Conservation (phyloP, 805 yeast genomes). For the Candida maris region DNA sequence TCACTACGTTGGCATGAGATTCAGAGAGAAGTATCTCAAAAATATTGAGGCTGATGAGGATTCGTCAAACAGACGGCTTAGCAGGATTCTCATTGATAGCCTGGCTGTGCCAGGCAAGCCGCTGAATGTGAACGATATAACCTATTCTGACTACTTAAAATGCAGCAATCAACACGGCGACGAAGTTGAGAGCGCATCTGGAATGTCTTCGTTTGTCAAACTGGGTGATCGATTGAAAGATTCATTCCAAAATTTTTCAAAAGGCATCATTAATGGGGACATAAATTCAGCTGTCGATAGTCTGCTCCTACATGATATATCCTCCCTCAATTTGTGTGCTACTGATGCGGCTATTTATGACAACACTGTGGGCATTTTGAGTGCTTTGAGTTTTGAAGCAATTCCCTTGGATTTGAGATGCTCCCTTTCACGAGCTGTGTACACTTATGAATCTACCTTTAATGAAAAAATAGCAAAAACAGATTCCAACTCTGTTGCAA, state of each 20-base stretch:
- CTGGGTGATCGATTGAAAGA: constrained; percentile 7
- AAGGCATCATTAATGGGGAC: constrained; percentile 5
- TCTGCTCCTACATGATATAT: constrained; percentile 1
- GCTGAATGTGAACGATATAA: constrained; percentile 4
- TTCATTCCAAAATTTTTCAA: constrained; percentile 2
- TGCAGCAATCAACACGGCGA: constrained; percentile 2
- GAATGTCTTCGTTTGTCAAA: background rate
- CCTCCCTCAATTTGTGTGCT: background rate
- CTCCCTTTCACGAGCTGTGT: constrained; percentile 3
- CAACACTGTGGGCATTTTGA: constrained; percentile 6
- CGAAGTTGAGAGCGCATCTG: background rate
- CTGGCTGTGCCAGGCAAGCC: constrained; percentile 7
- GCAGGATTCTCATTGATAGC: constrained; percentile 9
- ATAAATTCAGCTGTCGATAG: constrained; percentile 2
- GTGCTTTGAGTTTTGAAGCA: constrained; percentile 4
- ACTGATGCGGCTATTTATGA: constrained; percentile 4
- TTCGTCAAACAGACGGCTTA: constrained; percentile 12
- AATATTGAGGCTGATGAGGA: constrained; percentile 12
- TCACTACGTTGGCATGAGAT: constrained; percentile 69
- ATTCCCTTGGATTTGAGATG: constrained; percentile 2
- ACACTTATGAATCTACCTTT: constrained; percentile 4
- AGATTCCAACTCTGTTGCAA: constrained; percentile 1
- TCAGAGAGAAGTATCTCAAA: constrained; percentile 10
- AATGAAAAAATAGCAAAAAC: constrained; percentile 1
- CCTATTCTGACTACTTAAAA: constrained; percentile 7